Percentiles rank a stretch among this genome's conserved stretches.
These are phyloP conservation scores for Wolfiporia cocos DNA, from an alignment of 1,284 basidiomycete genomes.

Conservation along the genomic window DNA sequence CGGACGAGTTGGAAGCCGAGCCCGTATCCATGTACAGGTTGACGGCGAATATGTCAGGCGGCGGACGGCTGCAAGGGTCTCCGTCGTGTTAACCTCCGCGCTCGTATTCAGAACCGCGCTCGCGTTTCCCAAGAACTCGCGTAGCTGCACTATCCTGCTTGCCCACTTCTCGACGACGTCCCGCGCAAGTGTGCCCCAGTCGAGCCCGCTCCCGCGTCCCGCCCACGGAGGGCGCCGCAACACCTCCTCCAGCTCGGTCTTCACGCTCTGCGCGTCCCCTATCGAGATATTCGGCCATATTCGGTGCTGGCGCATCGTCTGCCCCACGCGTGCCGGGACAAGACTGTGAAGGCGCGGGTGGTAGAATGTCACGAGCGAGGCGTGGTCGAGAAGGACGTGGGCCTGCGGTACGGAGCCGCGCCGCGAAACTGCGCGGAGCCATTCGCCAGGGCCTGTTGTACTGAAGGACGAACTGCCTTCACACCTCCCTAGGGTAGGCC, in stretches of 20 bases:
- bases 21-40: constrained; percentile 8
- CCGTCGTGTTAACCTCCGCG: constrained; percentile 1
- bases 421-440: constrained; percentile 6
- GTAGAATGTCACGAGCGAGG: constrained; percentile 7
- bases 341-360: constrained; percentile 8
- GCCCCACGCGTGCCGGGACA: constrained; percentile 1
- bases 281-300: constrained; percentile 8
- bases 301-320: constrained; percentile 8
- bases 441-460: constrained; percentile 2
- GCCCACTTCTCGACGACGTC: constrained; percentile 7
- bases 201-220: constrained; percentile 3
- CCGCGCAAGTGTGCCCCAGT: constrained; percentile 5
- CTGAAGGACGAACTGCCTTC: constrained; percentile 1
- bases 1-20: constrained; percentile 1
- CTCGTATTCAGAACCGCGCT: background rate
- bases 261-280: constrained; percentile 4
- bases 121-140: constrained; percentile 5
- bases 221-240: background rate
- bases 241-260: constrained; percentile 4
- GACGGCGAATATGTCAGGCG: constrained; percentile 7
- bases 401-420: constrained; percentile 6
- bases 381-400: constrained; percentile 6
- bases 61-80: constrained; percentile 4
- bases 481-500: background rate
- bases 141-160: constrained; percentile 4